A percentile compares a stretch with the other conserved stretches of the same genome.
Conservation (phyloP, 305 asterid genomes). For the Fraxinus ornus region DNA sequence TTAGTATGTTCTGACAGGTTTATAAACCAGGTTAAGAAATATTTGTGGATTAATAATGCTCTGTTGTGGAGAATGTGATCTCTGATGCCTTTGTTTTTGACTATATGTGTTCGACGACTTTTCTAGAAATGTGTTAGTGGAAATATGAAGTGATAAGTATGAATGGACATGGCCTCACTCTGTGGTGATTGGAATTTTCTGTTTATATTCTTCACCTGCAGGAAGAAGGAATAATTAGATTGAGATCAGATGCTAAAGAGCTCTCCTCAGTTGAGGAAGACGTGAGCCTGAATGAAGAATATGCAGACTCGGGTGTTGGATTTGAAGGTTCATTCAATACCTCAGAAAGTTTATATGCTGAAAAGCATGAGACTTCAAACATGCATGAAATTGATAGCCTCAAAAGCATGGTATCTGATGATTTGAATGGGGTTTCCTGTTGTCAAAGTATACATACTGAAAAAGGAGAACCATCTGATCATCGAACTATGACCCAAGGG, state of each 20-base stretch:
- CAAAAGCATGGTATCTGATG: slow-evolving; percentile 43
- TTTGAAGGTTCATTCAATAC: slow-evolving; percentile 83
- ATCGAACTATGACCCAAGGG: slow-evolving; percentile 43
- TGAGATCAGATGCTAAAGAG: slow-evolving; percentile 59
- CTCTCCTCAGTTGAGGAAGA: slow-evolving; percentile 75
- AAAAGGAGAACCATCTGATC: slow-evolving; percentile 56
- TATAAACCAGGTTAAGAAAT: not conserved
- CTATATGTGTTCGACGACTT: not conserved
- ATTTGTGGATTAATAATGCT: not conserved
- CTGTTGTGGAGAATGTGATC: not conserved
- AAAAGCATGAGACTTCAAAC: slow-evolving; percentile 56
- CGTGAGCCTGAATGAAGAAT: slow-evolving; percentile 54
- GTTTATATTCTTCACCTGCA: slow-evolving; percentile 22
- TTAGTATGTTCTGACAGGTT: not conserved
- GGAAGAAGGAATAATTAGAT: slow-evolving; percentile 59
- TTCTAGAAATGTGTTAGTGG: not conserved
- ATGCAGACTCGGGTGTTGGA: slow-evolving; percentile 59
- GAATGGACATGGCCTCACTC: not conserved
- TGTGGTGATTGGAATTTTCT: not conserved
- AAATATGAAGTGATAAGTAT: not conserved
- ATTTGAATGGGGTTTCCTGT: slow-evolving; percentile 37
- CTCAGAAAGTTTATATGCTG: slow-evolving; percentile 80
- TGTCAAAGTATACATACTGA: slow-evolving; percentile 43
- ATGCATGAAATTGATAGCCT: slow-evolving; percentile 35
- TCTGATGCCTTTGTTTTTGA: not conserved